Conservation (phyloP, 1,139 yeast genomes). For the Pichia sp. region DNA sequence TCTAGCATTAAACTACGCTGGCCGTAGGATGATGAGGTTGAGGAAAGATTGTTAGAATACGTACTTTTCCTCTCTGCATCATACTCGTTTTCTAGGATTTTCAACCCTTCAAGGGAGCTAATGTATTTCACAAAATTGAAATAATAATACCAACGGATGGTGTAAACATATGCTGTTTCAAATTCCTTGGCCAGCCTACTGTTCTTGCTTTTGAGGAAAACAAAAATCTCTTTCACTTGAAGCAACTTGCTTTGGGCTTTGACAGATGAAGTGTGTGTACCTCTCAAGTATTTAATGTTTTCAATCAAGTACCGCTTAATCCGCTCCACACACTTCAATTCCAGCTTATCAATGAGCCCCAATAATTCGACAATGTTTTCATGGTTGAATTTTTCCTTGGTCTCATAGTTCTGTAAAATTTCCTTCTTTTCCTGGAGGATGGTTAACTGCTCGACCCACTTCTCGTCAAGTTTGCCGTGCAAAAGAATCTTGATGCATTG, state of each 20-base stretch:
- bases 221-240: constrained; percentile 54
- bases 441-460: constrained; percentile 59
- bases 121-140: constrained; percentile 76
- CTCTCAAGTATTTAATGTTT: constrained; percentile 62
- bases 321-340: constrained; percentile 60
- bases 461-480: constrained; percentile 42
- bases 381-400: constrained; percentile 17
- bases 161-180: constrained; percentile 72
- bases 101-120: constrained; percentile 66
- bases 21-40: background rate
- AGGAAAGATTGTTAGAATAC: background rate
- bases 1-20: constrained; percentile 12
- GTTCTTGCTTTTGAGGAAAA: constrained; percentile 53
- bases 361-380: constrained; percentile 38
- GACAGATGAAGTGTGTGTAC: constrained; percentile 57
- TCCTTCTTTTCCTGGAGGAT: constrained; percentile 55
- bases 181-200: constrained; percentile 71
- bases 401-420: constrained; percentile 39
- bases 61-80: constrained; percentile 20
- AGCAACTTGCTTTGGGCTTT: constrained; percentile 65
- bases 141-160: constrained; percentile 91
- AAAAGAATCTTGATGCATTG: constrained; percentile 48
- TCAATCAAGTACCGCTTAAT: constrained; percentile 64
- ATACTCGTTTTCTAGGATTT: constrained; percentile 27
- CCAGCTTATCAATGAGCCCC: constrained; percentile 41